A percentile compares a stretch with the other conserved stretches of the same genome.
phyloP scores from a whole-genome alignment of 225 moss, liverwort and hornwort species.

The Thuidium tamariscinum region DNA sequence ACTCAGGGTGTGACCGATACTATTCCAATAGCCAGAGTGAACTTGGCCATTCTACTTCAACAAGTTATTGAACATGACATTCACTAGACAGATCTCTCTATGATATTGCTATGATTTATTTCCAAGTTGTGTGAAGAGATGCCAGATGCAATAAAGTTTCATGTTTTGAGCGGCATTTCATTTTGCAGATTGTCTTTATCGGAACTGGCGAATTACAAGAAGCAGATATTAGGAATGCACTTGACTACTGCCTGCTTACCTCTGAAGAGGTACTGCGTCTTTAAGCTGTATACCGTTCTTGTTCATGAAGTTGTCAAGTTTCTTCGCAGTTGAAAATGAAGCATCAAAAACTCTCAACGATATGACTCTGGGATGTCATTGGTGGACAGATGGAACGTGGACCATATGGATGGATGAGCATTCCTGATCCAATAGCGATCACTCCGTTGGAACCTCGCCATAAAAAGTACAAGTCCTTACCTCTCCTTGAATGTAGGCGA shows the following conservation, averaged over 20 bases:
- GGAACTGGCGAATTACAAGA: conserved; percentile 36
- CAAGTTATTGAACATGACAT: not conserved
- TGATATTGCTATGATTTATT: not conserved
- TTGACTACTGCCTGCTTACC: conserved; percentile 31
- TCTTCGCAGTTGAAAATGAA: not conserved
- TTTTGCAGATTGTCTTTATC: conserved; percentile 43
- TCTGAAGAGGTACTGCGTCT: conserved; percentile 14
- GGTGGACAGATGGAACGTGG: conserved; percentile 30
- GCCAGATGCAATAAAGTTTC: not conserved
- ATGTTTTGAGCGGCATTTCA: not conserved
- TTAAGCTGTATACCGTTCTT: not conserved
- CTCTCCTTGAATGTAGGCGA: not conserved
- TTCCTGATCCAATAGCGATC: conserved; percentile 21
- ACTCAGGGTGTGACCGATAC: not conserved
- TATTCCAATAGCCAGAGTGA: not conserved
- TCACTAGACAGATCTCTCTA: not conserved
- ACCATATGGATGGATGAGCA: conserved; percentile 16
- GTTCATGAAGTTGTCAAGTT: not conserved
- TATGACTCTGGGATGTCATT: not conserved
- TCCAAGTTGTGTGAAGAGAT: not conserved
- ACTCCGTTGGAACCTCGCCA: conserved; percentile 16
- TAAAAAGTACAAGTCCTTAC: conserved; percentile 4
- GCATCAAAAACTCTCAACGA: not conserved
- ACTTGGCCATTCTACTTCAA: not conserved
- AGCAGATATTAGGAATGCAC: conserved; percentile 15